These are phyloP conservation scores for Styphnolobium japonicum DNA, from an alignment of 306 rosid species.

Conservation along the genomic window DNA sequence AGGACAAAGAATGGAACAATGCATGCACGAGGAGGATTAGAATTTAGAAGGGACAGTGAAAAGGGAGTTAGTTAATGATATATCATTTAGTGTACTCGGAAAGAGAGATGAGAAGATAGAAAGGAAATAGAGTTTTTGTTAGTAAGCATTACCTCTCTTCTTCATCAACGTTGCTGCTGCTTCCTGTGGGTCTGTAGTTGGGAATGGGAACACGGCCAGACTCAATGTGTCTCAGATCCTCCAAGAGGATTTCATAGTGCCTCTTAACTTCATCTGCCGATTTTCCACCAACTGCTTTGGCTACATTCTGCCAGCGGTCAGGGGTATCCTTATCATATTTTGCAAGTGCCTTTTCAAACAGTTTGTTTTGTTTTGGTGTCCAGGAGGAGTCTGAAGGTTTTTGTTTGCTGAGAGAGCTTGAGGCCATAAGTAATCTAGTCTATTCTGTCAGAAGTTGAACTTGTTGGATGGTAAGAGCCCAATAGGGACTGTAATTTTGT, in stretches of 20 bases:
- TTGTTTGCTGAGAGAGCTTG: slow-evolving; percentile 50
- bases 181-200: slow-evolving; percentile 35
- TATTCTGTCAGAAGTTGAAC: background rate
- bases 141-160: slow-evolving; percentile 36
- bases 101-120: background rate
- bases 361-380: slow-evolving; percentile 60
- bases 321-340: slow-evolving; percentile 61
- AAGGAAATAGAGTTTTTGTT: background rate
- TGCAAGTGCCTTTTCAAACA: slow-evolving; percentile 62
- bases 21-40: slow-evolving; percentile 20
- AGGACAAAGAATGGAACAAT: background rate
- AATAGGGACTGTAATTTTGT: background rate
- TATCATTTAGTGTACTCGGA: background rate
- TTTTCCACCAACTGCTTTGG: slow-evolving; percentile 52
- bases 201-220: slow-evolving; percentile 60
- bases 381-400: slow-evolving; percentile 39
- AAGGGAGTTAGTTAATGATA: background rate
- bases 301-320: slow-evolving; percentile 62
- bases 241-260: slow-evolving; percentile 58
- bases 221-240: slow-evolving; percentile 56
- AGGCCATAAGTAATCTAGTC: slow-evolving; percentile 38
- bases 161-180: slow-evolving; percentile 27
- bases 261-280: slow-evolving; percentile 49
- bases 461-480: background rate
- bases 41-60: background rate